Percentiles rank a stretch among this genome's conserved stretches.
Conservation (phyloP, 1,284 basidiomycete species). For the Gomphus sp. region DNA sequence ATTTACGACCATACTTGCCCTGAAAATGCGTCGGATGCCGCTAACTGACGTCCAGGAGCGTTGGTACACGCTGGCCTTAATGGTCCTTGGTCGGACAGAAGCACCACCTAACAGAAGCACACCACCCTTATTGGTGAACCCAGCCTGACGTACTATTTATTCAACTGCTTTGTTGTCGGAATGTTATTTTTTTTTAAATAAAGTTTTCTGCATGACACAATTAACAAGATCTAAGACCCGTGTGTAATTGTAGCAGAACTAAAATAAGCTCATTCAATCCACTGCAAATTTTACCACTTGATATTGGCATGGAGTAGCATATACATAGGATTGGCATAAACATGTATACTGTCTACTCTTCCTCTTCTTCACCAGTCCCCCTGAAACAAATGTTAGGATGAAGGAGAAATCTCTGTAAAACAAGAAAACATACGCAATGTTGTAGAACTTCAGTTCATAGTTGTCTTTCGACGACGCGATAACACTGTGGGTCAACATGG, state of each 20-base stretch:
- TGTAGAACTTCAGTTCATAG: slow-evolving; percentile 91
- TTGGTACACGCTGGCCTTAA: slow-evolving; percentile 68
- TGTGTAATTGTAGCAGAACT: too few species aligned
- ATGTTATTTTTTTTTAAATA: not conserved
- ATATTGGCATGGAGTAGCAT: not conserved
- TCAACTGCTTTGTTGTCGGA: not conserved
- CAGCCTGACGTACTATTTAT: not conserved
- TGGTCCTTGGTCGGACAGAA: slow-evolving; percentile 29
- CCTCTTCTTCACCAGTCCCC: slow-evolving; percentile 36
- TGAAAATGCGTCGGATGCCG: slow-evolving; percentile 54
- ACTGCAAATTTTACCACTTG: too few species aligned
- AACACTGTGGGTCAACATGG: slow-evolving; percentile 37
- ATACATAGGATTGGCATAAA: not conserved
- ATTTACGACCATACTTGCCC: slow-evolving; percentile 53
- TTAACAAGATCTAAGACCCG: too few species aligned
- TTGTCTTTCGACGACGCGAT: slow-evolving; percentile 84
- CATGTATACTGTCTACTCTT: slow-evolving; percentile 27
- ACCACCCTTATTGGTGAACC: not conserved
- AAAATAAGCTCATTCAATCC: too few species aligned
- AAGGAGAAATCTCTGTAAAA: not conserved
- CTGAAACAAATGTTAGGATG: slow-evolving; percentile 12
- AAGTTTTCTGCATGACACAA: too few species aligned
- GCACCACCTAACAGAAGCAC: not conserved
- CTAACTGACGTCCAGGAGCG: slow-evolving; percentile 48
- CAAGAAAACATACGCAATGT: slow-evolving; percentile 66